Percentiles rank a stretch among this genome's conserved stretches.
phyloP scores from a whole-genome alignment of 352 stramenopile species.

The Phytophthora citricola region DNA sequence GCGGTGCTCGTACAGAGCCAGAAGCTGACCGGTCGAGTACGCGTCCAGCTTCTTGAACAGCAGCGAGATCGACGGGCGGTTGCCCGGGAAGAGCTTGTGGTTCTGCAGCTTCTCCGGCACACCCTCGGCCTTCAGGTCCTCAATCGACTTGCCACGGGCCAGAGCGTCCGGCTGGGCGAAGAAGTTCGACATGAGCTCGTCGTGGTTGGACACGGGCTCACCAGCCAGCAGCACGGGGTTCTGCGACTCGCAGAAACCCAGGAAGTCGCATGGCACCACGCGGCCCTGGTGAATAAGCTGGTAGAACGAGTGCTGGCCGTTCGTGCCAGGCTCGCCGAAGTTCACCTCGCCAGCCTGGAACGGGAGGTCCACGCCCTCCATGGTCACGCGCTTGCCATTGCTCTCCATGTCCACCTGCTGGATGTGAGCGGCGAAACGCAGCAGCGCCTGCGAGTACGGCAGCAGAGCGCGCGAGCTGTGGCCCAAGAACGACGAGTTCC shows the following conservation, averaged over 20 bases:
- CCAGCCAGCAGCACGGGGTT: constrained; percentile 74
- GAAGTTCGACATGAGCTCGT: constrained; percentile 99
- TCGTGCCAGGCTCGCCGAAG: constrained; percentile 98
- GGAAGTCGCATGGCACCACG: constrained; percentile 98
- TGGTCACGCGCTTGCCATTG: constrained; percentile 98
- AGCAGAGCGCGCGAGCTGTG: constrained; percentile 93
- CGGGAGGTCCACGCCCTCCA: constrained; percentile 93
- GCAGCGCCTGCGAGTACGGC: constrained; percentile 93
- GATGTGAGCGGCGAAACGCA: constrained; percentile 97
- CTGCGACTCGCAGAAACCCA: constrained; percentile 97
- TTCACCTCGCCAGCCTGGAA: constrained; percentile 97
- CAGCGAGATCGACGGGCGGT: constrained; percentile 96
- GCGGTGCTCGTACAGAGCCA: constrained; percentile 99
- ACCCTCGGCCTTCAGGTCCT: constrained; percentile 93
- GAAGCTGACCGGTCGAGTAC: constrained; percentile 95
- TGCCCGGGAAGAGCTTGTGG: constrained; percentile 98
- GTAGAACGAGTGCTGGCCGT: constrained; percentile 99
- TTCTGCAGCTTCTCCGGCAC: constrained; percentile 92
- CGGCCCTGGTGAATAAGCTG: constrained; percentile 99
- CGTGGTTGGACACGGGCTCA: constrained; percentile 96
- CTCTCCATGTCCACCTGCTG: constrained; percentile 99
- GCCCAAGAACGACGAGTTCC: constrained; percentile 99
- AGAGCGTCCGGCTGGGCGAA: constrained; percentile 99
- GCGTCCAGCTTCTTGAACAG: constrained; percentile 97
- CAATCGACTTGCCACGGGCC: constrained; percentile 95